phyloP scores from a whole-genome alignment of 2,329 filamentous ascomycete genomes.

The Pseudocercospora macadamiae region DNA sequence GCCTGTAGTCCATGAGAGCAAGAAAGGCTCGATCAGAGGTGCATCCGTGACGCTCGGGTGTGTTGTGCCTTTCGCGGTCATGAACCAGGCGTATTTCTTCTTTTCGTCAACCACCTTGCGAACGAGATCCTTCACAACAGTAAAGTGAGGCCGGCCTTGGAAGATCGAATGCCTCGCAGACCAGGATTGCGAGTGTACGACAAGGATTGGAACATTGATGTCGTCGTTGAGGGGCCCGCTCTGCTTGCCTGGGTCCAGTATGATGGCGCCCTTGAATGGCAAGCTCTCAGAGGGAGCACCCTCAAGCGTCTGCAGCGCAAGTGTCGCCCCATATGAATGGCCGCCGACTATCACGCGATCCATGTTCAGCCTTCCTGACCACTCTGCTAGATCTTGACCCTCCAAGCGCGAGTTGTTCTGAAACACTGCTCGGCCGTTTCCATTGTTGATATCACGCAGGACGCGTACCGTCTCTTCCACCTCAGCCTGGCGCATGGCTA shows the following conservation, averaged over 20 bases:
- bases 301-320: conserved; percentile 63
- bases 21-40: conserved; percentile 63
- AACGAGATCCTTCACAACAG: conserved; percentile 62
- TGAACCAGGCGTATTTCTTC: conserved; percentile 48
- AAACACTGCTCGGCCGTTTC: conserved; percentile 40
- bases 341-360: conserved; percentile 61
- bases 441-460: conserved; percentile 44
- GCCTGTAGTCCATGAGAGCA: conserved; percentile 65
- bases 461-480: conserved; percentile 50
- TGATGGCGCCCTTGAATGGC: conserved; percentile 60
- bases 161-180: conserved; percentile 60
- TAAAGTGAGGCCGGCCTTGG: conserved; percentile 66
- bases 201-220: conserved; percentile 60
- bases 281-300: conserved; percentile 47
- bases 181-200: conserved; percentile 69
- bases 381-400: conserved; percentile 53
- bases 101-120: conserved; percentile 48
- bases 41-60: conserved; percentile 70
- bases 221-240: conserved; percentile 65
- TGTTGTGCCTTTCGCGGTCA: conserved; percentile 45
- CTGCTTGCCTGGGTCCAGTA: conserved; percentile 68
- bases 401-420: conserved; percentile 53
- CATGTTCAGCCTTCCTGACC: conserved; percentile 59
- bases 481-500: conserved; percentile 50
- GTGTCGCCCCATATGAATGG: conserved; percentile 69